Conservation (phyloP, 2,329 filamentous ascomycete species). For the Acrocalymma vagum region DNA sequence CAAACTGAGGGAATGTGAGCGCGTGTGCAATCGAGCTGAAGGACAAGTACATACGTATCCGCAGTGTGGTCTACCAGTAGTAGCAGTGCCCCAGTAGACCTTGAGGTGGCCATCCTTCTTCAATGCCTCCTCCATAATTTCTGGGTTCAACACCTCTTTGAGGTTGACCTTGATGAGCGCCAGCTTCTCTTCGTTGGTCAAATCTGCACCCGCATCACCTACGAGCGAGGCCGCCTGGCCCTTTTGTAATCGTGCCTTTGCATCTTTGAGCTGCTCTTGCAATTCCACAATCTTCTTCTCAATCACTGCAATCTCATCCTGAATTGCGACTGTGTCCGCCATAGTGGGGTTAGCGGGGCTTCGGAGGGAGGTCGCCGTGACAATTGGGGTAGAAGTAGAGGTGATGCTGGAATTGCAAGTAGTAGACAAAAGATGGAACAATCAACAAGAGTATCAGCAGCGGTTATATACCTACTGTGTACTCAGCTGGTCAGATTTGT, state of each 20-base stretch:
- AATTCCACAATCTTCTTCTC: conserved; percentile 42
- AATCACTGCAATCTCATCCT: conserved; percentile 40
- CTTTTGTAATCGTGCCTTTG: conserved; percentile 36
- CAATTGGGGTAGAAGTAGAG: conserved; percentile 10
- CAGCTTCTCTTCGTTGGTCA: conserved; percentile 69
- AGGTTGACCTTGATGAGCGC: conserved; percentile 82
- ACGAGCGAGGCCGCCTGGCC: conserved; percentile 24
- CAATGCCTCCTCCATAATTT: conserved; percentile 79
- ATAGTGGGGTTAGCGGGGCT: conserved; percentile 39
- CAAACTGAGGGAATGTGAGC: conserved; percentile 60
- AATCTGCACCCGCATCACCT: conserved; percentile 32
- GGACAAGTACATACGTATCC: conserved; percentile 67
- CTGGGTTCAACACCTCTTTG: conserved; percentile 81
- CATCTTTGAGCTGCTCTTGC: conserved; percentile 39
- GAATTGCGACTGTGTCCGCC: conserved; percentile 38
- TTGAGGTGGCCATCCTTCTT: conserved; percentile 72
- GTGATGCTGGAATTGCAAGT: not conserved
- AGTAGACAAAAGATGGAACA: not conserved
- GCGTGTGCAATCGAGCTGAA: not conserved
- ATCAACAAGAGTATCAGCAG: not conserved
- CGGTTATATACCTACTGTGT: conserved; percentile 4
- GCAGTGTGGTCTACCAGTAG: conserved; percentile 86
- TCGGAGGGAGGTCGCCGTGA: conserved; percentile 12
- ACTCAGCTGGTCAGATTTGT: conserved; percentile 16
- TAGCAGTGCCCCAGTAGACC: conserved; percentile 90